Base-by-base conservation (phyloP, 116 monocot genomes). In the Dioscorea cayenensis region DNA sequence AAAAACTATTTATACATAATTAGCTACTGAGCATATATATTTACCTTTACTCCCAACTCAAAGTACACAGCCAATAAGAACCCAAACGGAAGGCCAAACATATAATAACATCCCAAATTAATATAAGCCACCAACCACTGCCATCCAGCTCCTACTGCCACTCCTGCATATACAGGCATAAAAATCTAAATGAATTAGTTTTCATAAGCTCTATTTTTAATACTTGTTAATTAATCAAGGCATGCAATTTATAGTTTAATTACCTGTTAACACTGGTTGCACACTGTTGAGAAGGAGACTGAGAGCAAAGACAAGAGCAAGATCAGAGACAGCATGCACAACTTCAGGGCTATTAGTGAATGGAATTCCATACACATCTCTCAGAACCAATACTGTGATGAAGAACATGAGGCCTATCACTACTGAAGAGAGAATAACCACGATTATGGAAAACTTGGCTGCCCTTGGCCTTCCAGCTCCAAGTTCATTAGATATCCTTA, bases 401-500 rank as follows among this genome's bases (percentile, higher is more conserved):
- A 87, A 85, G 76, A 85, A 87, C 66, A 83, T 3, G 70, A 87
- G 27, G 0, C 90, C 94, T 0, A 94, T 52, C 4, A 74, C 43
- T 25, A 76, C 79, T 0, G 90, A 81, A 65, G 77, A 81, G 60
- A 90, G 50, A 14, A 87, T 71, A 60, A 94, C 90, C 70, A 90
- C 79, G 20, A 78, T n/a, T 37, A 94, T 85, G 2, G 94, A 69
- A 29, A 94, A 85, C 65, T 78, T 87, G 17, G 90, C 87, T 10
- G 94, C 90, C 37, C 83, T 90, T 49, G 94, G 94, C 73, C 90
- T 75, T 23, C 85, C 76, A 3, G 94, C 94, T 50, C 94, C 94
- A 0, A 94, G 83, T 63, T 94, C 94, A 36, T 94, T 94, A 18
- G 94, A 94, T 11, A 94, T 72, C 64, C 90, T 85, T 77, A 94